Percentiles rank a stretch among this genome's conserved stretches.
phyloP scores from a whole-genome alignment of 2,329 filamentous ascomycete genomes.

The Colletotrichum orbiculare region DNA sequence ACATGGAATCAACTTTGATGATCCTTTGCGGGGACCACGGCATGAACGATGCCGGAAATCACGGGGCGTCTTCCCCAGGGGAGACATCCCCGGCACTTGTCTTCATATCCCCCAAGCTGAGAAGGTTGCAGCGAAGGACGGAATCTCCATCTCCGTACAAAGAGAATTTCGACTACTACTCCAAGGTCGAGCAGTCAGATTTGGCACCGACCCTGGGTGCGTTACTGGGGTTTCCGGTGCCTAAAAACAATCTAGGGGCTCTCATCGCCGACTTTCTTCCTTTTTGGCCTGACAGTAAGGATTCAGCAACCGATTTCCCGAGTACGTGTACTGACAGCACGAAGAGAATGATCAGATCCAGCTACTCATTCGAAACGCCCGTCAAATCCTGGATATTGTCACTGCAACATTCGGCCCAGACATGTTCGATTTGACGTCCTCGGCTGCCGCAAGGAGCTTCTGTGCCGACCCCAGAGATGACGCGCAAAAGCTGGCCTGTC shows the following conservation, averaged over 20 bases:
- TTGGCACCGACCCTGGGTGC: conserved; percentile 89
- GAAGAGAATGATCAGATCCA: conserved; percentile 68
- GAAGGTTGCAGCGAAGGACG: conserved; percentile 58
- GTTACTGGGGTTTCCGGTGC: conserved; percentile 86
- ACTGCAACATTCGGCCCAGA: conserved; percentile 73
- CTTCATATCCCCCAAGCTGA: conserved; percentile 88
- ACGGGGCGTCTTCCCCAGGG: conserved; percentile 91
- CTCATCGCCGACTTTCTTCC: conserved; percentile 83
- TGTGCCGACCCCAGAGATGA: conserved; percentile 53
- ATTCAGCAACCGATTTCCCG: background rate
- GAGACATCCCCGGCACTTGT: conserved; percentile 94
- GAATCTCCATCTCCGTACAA: conserved; percentile 67
- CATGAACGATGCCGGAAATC: conserved; percentile 99
- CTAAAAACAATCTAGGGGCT: conserved; percentile 89
- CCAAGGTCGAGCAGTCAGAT: conserved; percentile 90
- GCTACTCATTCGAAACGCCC: conserved; percentile 81
- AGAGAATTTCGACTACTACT: conserved; percentile 86
- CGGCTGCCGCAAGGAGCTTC: conserved; percentile 36
- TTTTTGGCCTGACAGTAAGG: conserved; percentile 77
- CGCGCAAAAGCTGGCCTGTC: conserved; percentile 73
- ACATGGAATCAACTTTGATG: conserved; percentile 83
- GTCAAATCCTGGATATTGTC: conserved; percentile 82
- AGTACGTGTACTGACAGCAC: background rate
- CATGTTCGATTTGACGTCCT: conserved; percentile 50
- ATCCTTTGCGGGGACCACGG: conserved; percentile 94